Conservation (phyloP, 768 basidiomycete species). For the Podaxis pistillaris region DNA sequence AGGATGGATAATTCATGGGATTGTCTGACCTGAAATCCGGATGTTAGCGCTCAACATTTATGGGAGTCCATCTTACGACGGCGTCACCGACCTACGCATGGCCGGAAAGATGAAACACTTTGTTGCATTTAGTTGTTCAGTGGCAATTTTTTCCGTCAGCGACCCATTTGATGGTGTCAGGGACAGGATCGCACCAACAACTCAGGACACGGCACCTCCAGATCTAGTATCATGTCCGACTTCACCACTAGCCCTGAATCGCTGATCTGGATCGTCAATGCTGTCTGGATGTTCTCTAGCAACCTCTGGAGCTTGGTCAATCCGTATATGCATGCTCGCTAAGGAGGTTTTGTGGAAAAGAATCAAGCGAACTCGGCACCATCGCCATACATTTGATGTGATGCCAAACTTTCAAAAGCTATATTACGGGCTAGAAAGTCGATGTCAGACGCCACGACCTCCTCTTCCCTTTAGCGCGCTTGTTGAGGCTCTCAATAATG, state of each 20-base stretch:
- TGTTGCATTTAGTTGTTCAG: background rate
- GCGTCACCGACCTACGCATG: background rate
- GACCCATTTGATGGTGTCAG: background rate
- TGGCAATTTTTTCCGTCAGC: background rate
- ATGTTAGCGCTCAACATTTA: background rate
- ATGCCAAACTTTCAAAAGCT: background rate
- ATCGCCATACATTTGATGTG: background rate
- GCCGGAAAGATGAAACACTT: background rate
- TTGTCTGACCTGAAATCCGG: background rate
- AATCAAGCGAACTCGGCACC: slow-evolving; percentile 1
- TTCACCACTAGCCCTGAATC: background rate
- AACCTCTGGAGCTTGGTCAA: background rate
- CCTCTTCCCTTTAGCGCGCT: background rate
- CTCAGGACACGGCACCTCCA: background rate
- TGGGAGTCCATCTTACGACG: background rate
- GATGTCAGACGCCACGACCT: background rate
- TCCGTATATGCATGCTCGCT: background rate
- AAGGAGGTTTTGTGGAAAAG: background rate
- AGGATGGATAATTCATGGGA: background rate
- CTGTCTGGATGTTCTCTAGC: background rate
- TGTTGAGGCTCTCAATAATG: slow-evolving; percentile 2
- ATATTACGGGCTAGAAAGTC: slow-evolving; percentile 1
- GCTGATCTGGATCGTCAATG: background rate
- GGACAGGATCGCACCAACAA: background rate
- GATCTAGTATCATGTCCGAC: background rate